Conservation (phyloP, 768 basidiomycete genomes). For the Boletus rubroflammeus region DNA sequence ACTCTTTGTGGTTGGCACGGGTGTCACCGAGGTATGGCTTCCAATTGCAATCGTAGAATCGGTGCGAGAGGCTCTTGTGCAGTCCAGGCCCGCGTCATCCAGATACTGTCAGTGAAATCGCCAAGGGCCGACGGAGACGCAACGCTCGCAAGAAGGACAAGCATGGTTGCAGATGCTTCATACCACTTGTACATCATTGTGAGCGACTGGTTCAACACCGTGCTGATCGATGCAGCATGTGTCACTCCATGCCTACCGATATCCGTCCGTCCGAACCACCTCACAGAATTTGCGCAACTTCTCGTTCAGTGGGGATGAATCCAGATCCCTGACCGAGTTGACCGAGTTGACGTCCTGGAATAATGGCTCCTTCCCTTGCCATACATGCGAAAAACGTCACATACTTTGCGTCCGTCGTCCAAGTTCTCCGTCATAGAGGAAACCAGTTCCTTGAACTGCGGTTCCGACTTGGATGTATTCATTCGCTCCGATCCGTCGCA, state of each 20-base stretch:
- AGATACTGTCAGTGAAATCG: neutral
- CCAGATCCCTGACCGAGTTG: too few species aligned
- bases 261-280: too few species aligned
- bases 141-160: neutral
- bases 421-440: too few species aligned
- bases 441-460: too few species aligned
- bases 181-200: neutral
- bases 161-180: neutral
- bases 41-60: neutral
- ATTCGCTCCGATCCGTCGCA: too few species aligned
- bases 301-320: too few species aligned
- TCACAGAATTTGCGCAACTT: too few species aligned
- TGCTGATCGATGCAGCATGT: too few species aligned
- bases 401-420: neutral
- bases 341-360: neutral
- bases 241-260: too few species aligned
- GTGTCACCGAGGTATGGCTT: neutral
- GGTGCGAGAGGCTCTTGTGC: neutral
- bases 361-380: neutral
- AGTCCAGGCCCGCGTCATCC: neutral
- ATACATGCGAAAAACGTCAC: slow-evolving; percentile 1
- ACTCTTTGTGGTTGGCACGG: neutral
- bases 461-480: too few species aligned
- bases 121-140: neutral
- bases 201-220: too few species aligned